These are phyloP conservation scores for Calonectria pseudoturangicola DNA, from an alignment of 2,329 filamentous ascomycete species.

Conservation along the genomic window DNA sequence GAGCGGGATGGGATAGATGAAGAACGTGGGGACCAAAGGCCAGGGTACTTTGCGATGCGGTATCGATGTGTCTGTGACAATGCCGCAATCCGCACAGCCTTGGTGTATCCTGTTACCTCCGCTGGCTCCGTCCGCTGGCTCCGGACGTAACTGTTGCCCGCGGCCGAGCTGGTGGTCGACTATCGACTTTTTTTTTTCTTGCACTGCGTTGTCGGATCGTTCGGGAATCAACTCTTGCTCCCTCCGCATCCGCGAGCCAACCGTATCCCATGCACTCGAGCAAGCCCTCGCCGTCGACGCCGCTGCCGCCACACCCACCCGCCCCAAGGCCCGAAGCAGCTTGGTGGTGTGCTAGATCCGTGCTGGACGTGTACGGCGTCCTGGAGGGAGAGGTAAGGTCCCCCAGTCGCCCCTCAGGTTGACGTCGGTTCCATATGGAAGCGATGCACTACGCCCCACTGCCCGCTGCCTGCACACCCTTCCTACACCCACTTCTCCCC, in stretches of 20 bases:
- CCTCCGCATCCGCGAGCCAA: slow-evolving; percentile 21
- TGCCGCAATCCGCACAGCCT: slow-evolving; percentile 13
- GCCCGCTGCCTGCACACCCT: slow-evolving; percentile 30
- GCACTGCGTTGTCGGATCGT: slow-evolving; percentile 48
- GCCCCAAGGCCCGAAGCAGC: slow-evolving; percentile 39
- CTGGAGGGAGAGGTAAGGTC: slow-evolving; percentile 27
- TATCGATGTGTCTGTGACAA: slow-evolving; percentile 14
- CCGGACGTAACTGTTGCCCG: slow-evolving; percentile 20
- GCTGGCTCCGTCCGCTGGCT: slow-evolving; percentile 29
- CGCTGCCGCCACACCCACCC: slow-evolving; percentile 45
- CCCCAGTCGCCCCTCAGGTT: slow-evolving; percentile 26
- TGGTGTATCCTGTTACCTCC: slow-evolving; percentile 34
- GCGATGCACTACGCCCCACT: slow-evolving; percentile 45
- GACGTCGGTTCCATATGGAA: slow-evolving; percentile 31
- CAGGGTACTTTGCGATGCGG: neutral
- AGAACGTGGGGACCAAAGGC: slow-evolving; percentile 8
- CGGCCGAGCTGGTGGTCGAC: slow-evolving; percentile 3
- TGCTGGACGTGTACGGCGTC: slow-evolving; percentile 16
- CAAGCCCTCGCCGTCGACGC: slow-evolving; percentile 34
- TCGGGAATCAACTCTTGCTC: slow-evolving; percentile 47
- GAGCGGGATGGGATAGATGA: slow-evolving; percentile 11
- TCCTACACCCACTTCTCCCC: slow-evolving; percentile 48
- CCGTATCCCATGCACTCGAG: slow-evolving; percentile 26
- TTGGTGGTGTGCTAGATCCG: slow-evolving; percentile 20
- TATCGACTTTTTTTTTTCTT: slow-evolving; percentile 2